These are phyloP conservation scores for Xylaria sp. DNA, from an alignment of 2,329 filamentous ascomycete genomes.

Conservation along the genomic window DNA sequence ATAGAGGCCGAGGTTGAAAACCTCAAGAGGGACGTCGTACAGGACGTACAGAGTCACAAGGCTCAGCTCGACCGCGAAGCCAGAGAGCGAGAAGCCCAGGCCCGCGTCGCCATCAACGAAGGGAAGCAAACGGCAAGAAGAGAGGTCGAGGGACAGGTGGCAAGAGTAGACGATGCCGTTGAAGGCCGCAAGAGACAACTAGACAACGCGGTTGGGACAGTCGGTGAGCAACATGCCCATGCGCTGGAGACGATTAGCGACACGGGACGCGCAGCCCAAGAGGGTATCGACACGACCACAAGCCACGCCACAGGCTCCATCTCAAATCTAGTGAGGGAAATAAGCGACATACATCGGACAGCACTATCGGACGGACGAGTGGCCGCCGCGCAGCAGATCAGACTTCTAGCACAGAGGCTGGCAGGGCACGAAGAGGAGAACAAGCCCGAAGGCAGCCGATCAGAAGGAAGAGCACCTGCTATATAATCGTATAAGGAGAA, in stretches of 20 bases:
- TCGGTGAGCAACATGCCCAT: constrained; percentile 14
- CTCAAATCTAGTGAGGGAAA: constrained; percentile 18
- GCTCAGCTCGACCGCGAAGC: constrained; percentile 37
- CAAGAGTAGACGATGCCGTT: neutral
- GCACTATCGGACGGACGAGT: constrained; percentile 22
- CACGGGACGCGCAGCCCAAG: constrained; percentile 27
- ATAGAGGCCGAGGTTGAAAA: constrained; percentile 37
- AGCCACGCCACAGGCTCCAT: constrained; percentile 24
- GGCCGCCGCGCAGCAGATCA: constrained; percentile 35
- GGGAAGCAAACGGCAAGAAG: constrained; percentile 25
- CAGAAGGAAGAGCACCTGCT: neutral
- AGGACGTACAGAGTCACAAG: constrained; percentile 37
- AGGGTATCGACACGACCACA: constrained; percentile 20
- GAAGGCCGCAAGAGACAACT: neutral
- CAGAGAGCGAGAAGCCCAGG: constrained; percentile 30
- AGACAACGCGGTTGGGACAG: neutral
- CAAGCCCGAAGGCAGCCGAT: constrained; percentile 5
- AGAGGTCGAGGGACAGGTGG: constrained; percentile 22
- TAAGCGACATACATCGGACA: constrained; percentile 35
- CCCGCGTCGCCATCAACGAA: constrained; percentile 26
- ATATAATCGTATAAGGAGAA: neutral
- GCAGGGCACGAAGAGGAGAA: constrained; percentile 28
- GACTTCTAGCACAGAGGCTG: constrained; percentile 30
- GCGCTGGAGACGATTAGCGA: constrained; percentile 17
- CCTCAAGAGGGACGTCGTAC: constrained; percentile 33